Base-by-base conservation (phyloP, 176 grass and related monocot species). In the Lolium multiflorum region DNA sequence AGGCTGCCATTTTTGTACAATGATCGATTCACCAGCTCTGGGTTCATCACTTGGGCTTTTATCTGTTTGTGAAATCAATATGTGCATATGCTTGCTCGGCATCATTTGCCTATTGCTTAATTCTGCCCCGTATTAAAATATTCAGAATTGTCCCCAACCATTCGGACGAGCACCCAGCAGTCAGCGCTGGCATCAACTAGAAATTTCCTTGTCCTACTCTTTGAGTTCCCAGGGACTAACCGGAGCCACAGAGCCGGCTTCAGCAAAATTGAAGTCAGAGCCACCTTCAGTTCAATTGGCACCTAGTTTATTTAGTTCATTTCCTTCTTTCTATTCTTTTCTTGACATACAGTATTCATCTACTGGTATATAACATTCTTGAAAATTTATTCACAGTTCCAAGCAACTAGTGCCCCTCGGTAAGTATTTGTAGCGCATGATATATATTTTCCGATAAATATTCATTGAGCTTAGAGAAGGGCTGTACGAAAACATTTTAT, bases 1-100 rank as follows among this genome's bases (percentile, higher is more conserved):
- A 88, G 86, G 86, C 24, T 77, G 62, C 24, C 3, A 7, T 76
- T 81, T 87, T 76, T 88, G 21, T 56, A 70, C 28, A 77, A 20
- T 44, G 58, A 13, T 88, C 11, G 60, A 63, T 80, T 91, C 5
- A 11, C 71, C 15, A 65, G 21, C n/a, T 22, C 24, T 16, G 25
- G 62, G 7, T 61, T n/a, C n/a, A n/a, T 24, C 21, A 24, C 18
- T 49, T 39, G 35, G 2, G n/a, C 56, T 82, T 48, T 39, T 24
- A 21, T 43, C 7, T 26, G 18, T 28, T 49, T 2, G 14, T 47
- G 4, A 20, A 48, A 25, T 89, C 4, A 18, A 59, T 14, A 22
- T 71, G 73, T 63, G 50, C n/a, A 71, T 88, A 4, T 56, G 38
- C 3, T 66, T 4, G 78, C 16, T 18, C 4, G 57, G 11, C 3